These are phyloP conservation scores for Agrocybe pediades DNA, from an alignment of 768 basidiomycete genomes.

Conservation along the genomic window DNA sequence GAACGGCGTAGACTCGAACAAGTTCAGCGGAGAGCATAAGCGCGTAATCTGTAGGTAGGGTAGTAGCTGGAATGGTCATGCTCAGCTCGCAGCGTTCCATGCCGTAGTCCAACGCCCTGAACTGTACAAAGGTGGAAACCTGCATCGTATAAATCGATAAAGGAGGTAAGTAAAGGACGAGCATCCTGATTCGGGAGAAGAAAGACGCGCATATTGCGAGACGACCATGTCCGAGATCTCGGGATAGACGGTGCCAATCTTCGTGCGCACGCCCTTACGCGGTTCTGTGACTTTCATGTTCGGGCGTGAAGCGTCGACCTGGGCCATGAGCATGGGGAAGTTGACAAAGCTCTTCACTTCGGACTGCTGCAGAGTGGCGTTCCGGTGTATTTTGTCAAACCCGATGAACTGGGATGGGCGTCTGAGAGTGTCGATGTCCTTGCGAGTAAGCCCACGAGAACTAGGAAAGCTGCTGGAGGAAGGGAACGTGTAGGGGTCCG, in stretches of 20 bases:
- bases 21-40: background rate
- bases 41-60: too few relatives aligned
- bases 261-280: background rate
- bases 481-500: background rate
- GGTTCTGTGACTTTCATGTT: background rate
- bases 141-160: background rate
- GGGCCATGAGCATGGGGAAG: constrained; percentile 5
- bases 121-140: constrained; percentile 6
- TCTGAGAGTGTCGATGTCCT: constrained; percentile 6
- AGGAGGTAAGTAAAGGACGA: background rate
- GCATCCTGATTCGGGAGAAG: too few relatives aligned
- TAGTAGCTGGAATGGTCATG: background rate
- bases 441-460: background rate
- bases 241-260: constrained; percentile 4
- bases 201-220: background rate
- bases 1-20: background rate
- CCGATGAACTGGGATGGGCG: constrained; percentile 7
- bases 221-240: background rate
- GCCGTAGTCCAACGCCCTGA: constrained; percentile 6
- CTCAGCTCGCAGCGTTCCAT: constrained; percentile 3
- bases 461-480: constrained; percentile 1
- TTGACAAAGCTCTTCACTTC: background rate
- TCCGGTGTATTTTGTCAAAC: constrained; percentile 3
- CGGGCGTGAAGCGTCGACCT: background rate
- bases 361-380: background rate